Base-by-base conservation (phyloP, 2,329 filamentous ascomycete genomes). In the Aureobasidium pullulans region DNA sequence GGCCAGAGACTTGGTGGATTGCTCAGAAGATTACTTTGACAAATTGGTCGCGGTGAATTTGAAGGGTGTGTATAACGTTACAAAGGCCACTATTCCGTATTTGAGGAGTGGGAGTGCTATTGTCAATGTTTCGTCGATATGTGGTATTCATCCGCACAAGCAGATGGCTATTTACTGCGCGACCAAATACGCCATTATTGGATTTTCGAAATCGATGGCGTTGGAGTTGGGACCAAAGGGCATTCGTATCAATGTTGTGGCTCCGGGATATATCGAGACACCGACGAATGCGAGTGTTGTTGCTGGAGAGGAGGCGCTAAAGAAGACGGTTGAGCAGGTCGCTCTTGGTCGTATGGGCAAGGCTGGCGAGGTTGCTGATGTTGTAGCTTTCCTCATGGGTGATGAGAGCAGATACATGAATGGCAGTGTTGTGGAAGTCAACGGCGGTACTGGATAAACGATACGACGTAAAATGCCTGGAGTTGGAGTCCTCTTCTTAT, bases 231-330 rank as follows among this genome's bases (percentile, higher is more conserved):
- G 69, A 0, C 66, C 68, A 3, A 67, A 70, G 44, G 71, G 71
- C 4, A 70, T 75, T 29, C 64, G 73, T 34, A 70, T 74, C 37
- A 76, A 76, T 62, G 72, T 69, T 16, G 62, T 76, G 3, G 71
- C 71, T 42, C 73, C 73, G 1, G 73, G 73, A 4, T 75, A 76
- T 47, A 78, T 77, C 50, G 70, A 77, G 62, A 79, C 77, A 53
- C 76, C 76, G 15, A 74, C 73, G 6, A 81, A 79, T 69, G 76
- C 77, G 7, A 75, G 75, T 4, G 77, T 82, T 34, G 73, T 79
- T 1, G 75, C 72, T 53, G 80, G 80, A 0, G 70, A 72, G 1
- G 78, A 77, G 50, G 72, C 71, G 0, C 71, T 79, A 6, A 66
- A 71, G 65, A 68, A 67, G 63, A 72, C 76, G 69, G 65, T 67